Conservation (phyloP, 192 early-diverging fungal genomes). For the Geosiphon pyriformis region DNA sequence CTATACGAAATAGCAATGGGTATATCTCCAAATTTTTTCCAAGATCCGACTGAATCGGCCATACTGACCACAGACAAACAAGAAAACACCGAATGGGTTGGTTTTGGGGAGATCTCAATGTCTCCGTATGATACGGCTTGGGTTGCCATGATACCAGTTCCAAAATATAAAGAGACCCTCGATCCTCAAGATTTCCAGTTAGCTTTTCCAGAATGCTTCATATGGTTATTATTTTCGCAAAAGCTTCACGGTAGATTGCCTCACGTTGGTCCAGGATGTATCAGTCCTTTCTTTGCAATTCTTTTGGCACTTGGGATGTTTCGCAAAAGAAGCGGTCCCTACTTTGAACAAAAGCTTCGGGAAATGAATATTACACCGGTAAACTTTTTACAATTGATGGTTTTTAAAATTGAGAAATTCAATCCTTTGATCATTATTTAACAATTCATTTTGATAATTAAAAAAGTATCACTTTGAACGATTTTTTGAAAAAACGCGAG, state of each 20-base stretch:
- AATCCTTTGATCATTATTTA: background rate
- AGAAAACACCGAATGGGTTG: background rate
- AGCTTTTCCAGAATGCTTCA: slow-evolving; percentile 13
- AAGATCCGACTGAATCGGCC: background rate
- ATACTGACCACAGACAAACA: background rate
- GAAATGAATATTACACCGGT: slow-evolving; percentile 4
- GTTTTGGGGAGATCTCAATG: slow-evolving; percentile 12
- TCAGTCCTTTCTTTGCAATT: background rate
- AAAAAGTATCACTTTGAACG: background rate
- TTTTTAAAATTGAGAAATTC: background rate
- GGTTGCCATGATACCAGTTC: slow-evolving; percentile 12
- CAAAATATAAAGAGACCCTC: background rate
- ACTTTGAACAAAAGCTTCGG: slow-evolving; percentile 10
- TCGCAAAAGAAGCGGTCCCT: background rate
- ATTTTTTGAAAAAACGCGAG: background rate
- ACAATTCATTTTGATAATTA: background rate
- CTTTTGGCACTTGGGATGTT: background rate
- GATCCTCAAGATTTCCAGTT: background rate
- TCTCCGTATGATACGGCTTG: slow-evolving; percentile 20
- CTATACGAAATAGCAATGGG: background rate
- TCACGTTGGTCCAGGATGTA: background rate
- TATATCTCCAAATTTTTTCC: background rate
- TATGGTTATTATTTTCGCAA: slow-evolving; percentile 11
- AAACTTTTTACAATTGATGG: background rate
- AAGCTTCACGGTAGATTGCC: slow-evolving; percentile 5